These are phyloP conservation scores for Tetrahymena elliotti DNA, from an alignment of 73 alveolate genomes.

Conservation along the genomic window DNA sequence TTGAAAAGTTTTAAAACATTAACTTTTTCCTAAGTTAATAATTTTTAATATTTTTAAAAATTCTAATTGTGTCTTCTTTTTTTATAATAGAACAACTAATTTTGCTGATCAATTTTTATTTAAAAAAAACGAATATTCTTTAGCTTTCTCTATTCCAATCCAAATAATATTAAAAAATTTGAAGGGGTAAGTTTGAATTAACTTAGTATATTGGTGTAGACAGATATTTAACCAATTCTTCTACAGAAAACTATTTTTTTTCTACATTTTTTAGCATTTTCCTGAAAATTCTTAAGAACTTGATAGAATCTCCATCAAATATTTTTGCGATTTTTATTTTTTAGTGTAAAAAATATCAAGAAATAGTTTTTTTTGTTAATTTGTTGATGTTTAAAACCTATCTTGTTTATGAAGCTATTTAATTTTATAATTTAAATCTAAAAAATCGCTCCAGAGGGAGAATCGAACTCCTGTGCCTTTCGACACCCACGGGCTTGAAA, in stretches of 20 bases:
- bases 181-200: background rate
- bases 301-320: too few species aligned
- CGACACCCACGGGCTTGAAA: conserved; percentile 1
- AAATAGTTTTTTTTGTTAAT: too few species aligned
- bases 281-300: background rate
- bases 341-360: too few species aligned
- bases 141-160: background rate
- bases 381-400: background rate
- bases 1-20: background rate
- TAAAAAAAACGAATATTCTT: background rate
- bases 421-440: background rate
- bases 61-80: background rate
- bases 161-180: too few species aligned
- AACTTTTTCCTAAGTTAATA: too few species aligned
- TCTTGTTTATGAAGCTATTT: background rate
- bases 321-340: too few species aligned
- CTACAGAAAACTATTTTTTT: too few species aligned
- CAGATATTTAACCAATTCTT: background rate
- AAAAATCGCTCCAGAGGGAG: conserved; percentile 1
- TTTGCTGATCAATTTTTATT: background rate
- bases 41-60: too few species aligned
- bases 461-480: conserved; percentile 2
- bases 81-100: background rate
- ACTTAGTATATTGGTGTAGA: background rate
- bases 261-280: background rate